Evolutionary conservation across 495 filamentous ascomycete species (phyloP).

Genomic region (Cercophora newfieldiana): DNA sequence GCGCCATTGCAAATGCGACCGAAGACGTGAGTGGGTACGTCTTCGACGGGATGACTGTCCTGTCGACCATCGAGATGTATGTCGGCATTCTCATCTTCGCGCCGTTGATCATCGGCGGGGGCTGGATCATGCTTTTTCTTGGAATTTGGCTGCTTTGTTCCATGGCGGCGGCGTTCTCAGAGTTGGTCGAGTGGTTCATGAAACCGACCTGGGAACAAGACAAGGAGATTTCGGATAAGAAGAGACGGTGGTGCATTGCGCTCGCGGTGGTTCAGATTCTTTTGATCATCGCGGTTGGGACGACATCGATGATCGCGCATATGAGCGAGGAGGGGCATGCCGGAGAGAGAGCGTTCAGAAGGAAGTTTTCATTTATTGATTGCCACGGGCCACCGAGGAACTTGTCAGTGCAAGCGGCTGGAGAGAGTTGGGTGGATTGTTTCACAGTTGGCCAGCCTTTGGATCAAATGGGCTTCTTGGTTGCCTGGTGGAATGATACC

Average conservation of each 20-base stretch:
- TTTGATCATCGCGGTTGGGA: not conserved
- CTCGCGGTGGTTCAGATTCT: not conserved
- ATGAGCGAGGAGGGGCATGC: not conserved
- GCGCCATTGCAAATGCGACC: not conserved
- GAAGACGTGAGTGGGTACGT: not conserved
- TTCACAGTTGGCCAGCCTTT: not conserved
- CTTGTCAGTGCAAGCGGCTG: not conserved
- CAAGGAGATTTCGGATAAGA: not conserved
- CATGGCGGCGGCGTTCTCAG: not conserved
- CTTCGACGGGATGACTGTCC: not conserved
- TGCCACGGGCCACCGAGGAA: not conserved
- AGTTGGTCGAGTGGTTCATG: not conserved
- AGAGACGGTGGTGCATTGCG: not conserved
- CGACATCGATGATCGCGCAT: not conserved
- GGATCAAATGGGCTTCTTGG: not conserved
- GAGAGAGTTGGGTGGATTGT: constrained; percentile 1
- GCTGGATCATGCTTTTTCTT: not conserved
- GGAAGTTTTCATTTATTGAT: constrained; percentile 1
- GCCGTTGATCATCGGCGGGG: not conserved
- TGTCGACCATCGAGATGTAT: constrained; percentile 1
- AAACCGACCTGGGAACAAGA: not conserved
- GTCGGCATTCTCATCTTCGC: not conserved
- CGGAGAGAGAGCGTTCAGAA: not conserved
- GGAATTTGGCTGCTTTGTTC: not conserved
- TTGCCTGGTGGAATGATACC: not conserved